Evolutionary conservation across 2,329 filamentous ascomycete genomes (phyloP), one percentile per base, ranked within the genome.

Genomic region (Penicillium sp.): DNA sequence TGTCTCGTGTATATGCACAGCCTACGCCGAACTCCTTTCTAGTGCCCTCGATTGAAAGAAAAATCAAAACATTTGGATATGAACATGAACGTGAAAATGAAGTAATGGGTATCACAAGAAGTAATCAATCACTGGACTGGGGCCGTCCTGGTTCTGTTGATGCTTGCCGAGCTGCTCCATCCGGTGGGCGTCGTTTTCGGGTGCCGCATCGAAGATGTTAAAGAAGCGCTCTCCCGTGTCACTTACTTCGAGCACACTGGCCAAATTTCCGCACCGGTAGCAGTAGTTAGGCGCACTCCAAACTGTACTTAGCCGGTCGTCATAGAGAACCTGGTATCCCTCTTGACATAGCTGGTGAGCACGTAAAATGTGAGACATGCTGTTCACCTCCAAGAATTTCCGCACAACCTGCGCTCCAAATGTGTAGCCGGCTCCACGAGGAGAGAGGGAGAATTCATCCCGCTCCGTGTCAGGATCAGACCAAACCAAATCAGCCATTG

Each of bases 401-500:
- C 93, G 95, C 48, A 99, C 94, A 14, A 99, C 94, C 74, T 97
- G 94, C 6, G 92, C 92, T 52, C 94, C 94, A 71, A 99, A 99
- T 0, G 93, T 97, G 74, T 99, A 99, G 22, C 94, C 94, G 18
- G 94, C 94, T 42, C 94, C 94, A 58, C 94, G 85, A 2, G 94
- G 94, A 7, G 90, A 95, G 14, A 99, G 83, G 6, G 90, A 95
- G 76, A 99, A 99, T 74, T 99, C 94, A 75, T 99, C 94, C 54
- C 92, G 85, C 66, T 99, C 94, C n/a, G 91, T 89, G 71, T 99
- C 94, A 0, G 94, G 94, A 72, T 99, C 94, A 18, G 92, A 96
- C 94, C 94, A 99, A 31, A 99, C 94, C 5, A 99, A 80, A 74
- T 99, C 94, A n/a, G 94, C 94, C 94, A 99, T 99, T 32, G 94